Evolutionary conservation across 2,329 filamentous ascomycete genomes (phyloP), one percentile per base, ranked within the genome.

Genomic region (Fusarium subglutinans): DNA sequence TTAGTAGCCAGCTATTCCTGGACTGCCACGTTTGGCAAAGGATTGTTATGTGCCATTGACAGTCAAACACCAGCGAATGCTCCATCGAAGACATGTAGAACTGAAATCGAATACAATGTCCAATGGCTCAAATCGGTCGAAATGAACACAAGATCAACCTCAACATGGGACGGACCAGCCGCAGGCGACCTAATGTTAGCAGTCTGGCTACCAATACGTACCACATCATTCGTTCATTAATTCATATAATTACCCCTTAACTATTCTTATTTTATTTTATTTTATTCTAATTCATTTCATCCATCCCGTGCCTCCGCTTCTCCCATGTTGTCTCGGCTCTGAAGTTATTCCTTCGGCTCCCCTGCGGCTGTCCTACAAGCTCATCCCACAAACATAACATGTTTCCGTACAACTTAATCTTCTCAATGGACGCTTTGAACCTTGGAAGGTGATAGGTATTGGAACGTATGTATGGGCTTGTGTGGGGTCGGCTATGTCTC

Each of bases 381-480:
- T 38, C 26, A 55, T 40, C 43, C 55, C 58, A 44, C 59, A 59
- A 45, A 45, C 57, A 67, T 63, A 59, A 45, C 57, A 67, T 68
- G 58, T 22, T 62, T 55, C 62, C 35, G 18, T 50, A 35, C 45
- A 63, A 68, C 47, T 50, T 66, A 74, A 65, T 69, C 63, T 65
- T 45, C 45, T 22, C 47, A 28, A 28, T 58, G 43, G 55, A 61
- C 33, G 48, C 33, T 54, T 35, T 63, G 18, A 43, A 53, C 56
- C 60, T 74, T 65, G 50, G 38, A 59, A 56, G 28, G 57, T 55
- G 47, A 63, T 44, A 35, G 33, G 33, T 35, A 33, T 58, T 53
- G 30, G 41, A 69, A 72, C 38, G 58, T 63, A 68, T 72, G 58
- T 63, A 68, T 72, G 66, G 72, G 72, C 72, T 72, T 67, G 61